These are phyloP conservation scores for Phlebiopsis gigantea DNA, from an alignment of 768 basidiomycete species.

Conservation along the genomic window DNA sequence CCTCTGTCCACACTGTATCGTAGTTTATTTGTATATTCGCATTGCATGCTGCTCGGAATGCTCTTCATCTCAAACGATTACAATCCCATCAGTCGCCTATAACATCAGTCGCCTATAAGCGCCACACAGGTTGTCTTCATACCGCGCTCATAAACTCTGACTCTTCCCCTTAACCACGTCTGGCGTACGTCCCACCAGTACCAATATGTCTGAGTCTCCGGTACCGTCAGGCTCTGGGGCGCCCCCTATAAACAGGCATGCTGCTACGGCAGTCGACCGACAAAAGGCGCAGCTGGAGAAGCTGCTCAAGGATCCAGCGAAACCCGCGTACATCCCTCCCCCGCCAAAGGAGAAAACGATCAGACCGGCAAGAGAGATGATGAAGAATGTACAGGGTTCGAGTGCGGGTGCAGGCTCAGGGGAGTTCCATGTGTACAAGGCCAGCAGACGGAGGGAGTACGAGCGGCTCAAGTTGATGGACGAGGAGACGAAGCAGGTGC, in stretches of 20 bases:
- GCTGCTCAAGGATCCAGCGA: constrained; percentile 85
- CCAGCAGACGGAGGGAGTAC: constrained; percentile 88
- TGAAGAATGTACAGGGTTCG: constrained; percentile 99
- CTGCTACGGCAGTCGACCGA: constrained; percentile 43
- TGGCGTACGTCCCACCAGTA: neutral
- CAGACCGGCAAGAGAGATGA: constrained; percentile 85
- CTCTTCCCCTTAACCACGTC: neutral
- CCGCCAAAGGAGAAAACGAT: constrained; percentile 79
- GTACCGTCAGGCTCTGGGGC: constrained; percentile 15
- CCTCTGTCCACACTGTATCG: neutral
- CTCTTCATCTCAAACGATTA: neutral
- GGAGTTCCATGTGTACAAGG: constrained; percentile 99
- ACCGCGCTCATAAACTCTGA: neutral
- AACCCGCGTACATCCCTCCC: constrained; percentile 74
- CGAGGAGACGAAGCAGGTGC: constrained; percentile 71
- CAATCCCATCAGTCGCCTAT: neutral
- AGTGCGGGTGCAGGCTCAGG: constrained; percentile 97
- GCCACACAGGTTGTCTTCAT: neutral
- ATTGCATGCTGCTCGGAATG: neutral
- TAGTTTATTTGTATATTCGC: neutral
- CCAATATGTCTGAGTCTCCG: constrained; percentile 22
- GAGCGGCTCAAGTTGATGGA: constrained; percentile 90
- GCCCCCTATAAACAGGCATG: constrained; percentile 33
- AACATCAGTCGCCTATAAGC: neutral
- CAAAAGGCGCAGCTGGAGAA: constrained; percentile 73